Evolutionary conservation across 176 grass and related monocot species (phyloP).

Genomic region (Lolium perenne): DNA sequence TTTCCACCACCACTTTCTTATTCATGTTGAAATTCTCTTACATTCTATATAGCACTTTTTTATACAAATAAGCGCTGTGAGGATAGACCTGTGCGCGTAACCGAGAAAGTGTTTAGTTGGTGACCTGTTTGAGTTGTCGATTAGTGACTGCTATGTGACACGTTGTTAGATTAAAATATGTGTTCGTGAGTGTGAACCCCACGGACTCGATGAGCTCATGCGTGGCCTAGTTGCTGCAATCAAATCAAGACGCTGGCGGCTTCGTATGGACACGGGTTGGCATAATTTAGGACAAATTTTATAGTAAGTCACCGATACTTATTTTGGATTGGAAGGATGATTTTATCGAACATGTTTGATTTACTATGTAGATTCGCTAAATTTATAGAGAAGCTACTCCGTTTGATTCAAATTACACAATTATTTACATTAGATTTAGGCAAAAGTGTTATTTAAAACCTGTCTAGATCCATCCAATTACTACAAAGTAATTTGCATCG

Average conservation of each 20-base stretch:
- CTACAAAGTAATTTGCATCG: too few relatives aligned
- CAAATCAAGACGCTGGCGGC: background rate
- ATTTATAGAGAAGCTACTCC: too few relatives aligned
- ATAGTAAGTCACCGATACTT: too few relatives aligned
- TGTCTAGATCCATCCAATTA: too few relatives aligned
- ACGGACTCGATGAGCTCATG: background rate
- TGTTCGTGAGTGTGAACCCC: background rate
- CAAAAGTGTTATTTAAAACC: too few relatives aligned
- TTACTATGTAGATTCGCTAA: too few relatives aligned
- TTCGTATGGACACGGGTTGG: background rate
- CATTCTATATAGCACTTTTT: background rate
- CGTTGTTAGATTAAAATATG: background rate
- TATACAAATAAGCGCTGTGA: background rate
- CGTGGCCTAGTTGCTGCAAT: constrained; percentile 1
- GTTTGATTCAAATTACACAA: too few relatives aligned
- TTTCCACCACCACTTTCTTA: background rate
- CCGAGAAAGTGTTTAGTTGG: background rate
- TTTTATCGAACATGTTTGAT: too few relatives aligned
- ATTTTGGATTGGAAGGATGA: too few relatives aligned
- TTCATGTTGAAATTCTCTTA: constrained; percentile 18
- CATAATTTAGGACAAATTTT: background rate
- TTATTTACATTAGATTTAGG: too few relatives aligned
- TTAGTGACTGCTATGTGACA: background rate
- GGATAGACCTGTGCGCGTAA: background rate
- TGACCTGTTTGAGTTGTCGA: background rate